phyloP scores from a whole-genome alignment of 345 rosid genomes.

The Punica granatum region DNA sequence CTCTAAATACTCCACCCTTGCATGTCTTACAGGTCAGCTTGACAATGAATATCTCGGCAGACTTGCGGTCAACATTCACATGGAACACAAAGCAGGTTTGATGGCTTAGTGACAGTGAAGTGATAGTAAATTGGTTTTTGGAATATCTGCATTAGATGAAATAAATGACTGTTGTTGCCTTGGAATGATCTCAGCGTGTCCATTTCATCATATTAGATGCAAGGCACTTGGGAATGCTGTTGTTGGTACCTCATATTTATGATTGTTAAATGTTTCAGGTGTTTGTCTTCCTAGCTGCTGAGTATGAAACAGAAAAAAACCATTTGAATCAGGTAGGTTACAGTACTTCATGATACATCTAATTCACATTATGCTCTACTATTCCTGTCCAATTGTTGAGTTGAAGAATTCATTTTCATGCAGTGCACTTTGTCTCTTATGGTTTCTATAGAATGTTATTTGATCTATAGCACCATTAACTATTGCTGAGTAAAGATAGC shows the following conservation, averaged over 20 bases:
- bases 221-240: neutral
- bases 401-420: neutral
- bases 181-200: neutral
- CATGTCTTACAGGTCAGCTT: slow-evolving; percentile 67
- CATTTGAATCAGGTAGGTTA: slow-evolving; percentile 72
- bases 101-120: neutral
- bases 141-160: neutral
- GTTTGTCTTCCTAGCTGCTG: slow-evolving; percentile 80
- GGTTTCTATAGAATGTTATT: neutral
- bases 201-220: neutral
- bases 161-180: neutral
- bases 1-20: neutral
- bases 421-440: neutral
- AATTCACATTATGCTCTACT: neutral
- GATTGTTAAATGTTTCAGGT: slow-evolving; percentile 32
- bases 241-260: neutral
- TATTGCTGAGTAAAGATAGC: neutral
- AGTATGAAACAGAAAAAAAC: slow-evolving; percentile 69
- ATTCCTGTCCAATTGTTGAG: neutral
- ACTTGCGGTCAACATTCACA: slow-evolving; percentile 79
- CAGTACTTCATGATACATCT: neutral
- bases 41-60: slow-evolving; percentile 80
- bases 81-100: slow-evolving; percentile 99
- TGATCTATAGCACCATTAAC: neutral
- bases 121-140: neutral